Evolutionary conservation across 139 green algal species (phyloP).

Genomic region (Spirogloea muscicola): DNA sequence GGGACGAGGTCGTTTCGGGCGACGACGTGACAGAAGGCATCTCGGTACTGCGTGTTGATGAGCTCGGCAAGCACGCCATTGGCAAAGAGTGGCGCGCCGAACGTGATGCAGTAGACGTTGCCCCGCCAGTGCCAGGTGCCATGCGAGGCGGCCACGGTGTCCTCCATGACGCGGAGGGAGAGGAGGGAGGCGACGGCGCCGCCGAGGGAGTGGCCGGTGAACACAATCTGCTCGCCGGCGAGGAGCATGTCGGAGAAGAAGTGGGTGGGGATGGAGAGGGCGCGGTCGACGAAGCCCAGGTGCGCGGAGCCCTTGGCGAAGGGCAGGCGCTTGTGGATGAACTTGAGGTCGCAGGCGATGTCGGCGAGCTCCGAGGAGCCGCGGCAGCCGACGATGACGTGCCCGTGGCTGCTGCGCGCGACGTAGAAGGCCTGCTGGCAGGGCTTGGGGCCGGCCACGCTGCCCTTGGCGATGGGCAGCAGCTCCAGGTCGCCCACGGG

Average conservation of each 20-base stretch:
- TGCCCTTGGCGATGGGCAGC: neutral
- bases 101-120: slow-evolving; percentile 31
- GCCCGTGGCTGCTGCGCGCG: slow-evolving; percentile 9
- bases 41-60: slow-evolving; percentile 28
- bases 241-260: slow-evolving; percentile 6
- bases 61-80: slow-evolving; percentile 18
- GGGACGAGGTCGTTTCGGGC: slow-evolving; percentile 29
- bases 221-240: slow-evolving; percentile 16
- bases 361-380: slow-evolving; percentile 9
- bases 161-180: slow-evolving; percentile 22
- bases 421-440: slow-evolving; percentile 2
- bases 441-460: neutral
- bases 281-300: slow-evolving; percentile 30
- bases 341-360: slow-evolving; percentile 13
- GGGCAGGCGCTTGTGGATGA: slow-evolving; percentile 9
- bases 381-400: slow-evolving; percentile 21
- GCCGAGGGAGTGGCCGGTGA: slow-evolving; percentile 36
- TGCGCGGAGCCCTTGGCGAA: slow-evolving; percentile 7
- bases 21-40: slow-evolving; percentile 24
- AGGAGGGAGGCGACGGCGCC: slow-evolving; percentile 27
- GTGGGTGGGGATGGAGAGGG: slow-evolving; percentile 3
- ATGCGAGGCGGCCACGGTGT: neutral
- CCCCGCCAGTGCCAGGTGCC: neutral
- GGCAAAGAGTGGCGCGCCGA: slow-evolving; percentile 32
- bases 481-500: slow-evolving; percentile 30